Base-by-base conservation (phyloP, 2,329 filamentous ascomycete genomes). In the Penicillium sp. region DNA sequence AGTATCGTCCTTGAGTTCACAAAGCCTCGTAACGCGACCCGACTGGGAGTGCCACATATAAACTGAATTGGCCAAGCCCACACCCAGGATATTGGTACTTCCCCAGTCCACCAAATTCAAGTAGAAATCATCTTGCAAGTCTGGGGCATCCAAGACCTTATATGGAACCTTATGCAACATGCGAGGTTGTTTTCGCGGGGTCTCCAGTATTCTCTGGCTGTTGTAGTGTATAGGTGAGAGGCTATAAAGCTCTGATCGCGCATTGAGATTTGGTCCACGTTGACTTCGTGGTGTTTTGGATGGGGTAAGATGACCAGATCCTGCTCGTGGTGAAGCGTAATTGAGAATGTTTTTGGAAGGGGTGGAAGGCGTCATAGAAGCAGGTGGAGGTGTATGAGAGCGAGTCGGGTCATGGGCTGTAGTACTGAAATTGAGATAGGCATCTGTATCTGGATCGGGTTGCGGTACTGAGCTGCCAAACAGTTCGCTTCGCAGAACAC, bases 11-110 rank as follows among this genome's bases (percentile, higher is more conserved):
- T 90, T 87, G 12, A 97, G 79, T 47, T 95, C 93, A 73, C 94
- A 97, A 9, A 99, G 82, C 73, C 95, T 96, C 59, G 91, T 96
- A 2, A 99, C 94, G 62, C 89, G 85, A 61, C 93, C 94, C 7
- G 89, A 89, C 63, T 91, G 86, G 4, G 92, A 94, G 70, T 97
- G 96, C 94, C 94, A 99, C 85, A 97, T 94, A 69, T 97, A 99
- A 5, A 99, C 94, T 63, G 90, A 95, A 18, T 89, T 90, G 18
- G 92, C 92, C 24, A 99, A 77, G 0, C 94, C 94, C 45, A 99
- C 94, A 6, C 93, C 94, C 11, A 99, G 81, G 8, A 96, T 88
- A 71, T 97, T 96, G 64, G 89, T 91, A 65, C 90, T 95, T 45
- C 94, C 94, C 94, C 94, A 99, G 68, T 99, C 94, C 3, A 99